phyloP scores from a whole-genome alignment of 2,329 filamentous ascomycete species.

The Pseudophaeomoniella oleicola region DNA sequence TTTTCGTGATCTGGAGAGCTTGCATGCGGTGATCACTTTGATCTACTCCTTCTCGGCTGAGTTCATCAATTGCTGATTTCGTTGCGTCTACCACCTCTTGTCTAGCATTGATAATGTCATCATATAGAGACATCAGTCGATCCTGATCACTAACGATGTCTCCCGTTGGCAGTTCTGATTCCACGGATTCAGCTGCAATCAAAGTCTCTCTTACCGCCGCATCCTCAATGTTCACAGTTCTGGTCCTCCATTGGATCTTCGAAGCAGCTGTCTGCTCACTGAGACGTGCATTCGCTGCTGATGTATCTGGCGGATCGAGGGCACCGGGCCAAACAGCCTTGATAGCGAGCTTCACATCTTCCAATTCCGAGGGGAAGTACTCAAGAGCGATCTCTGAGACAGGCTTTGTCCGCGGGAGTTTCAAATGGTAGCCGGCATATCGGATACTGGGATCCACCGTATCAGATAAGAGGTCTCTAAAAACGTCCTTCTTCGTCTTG shows the following conservation, averaged over 20 bases:
- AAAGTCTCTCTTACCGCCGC: constrained; percentile 79
- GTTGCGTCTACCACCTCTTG: constrained; percentile 92
- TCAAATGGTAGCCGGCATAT: constrained; percentile 85
- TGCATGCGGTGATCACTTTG: constrained; percentile 82
- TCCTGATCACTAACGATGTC: constrained; percentile 40
- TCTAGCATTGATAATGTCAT: constrained; percentile 75
- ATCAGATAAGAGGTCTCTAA: constrained; percentile 71
- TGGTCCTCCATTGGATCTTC: constrained; percentile 71
- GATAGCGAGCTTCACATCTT: constrained; percentile 49
- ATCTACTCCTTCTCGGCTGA: constrained; percentile 67
- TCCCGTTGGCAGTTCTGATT: constrained; percentile 29
- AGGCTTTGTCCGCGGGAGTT: constrained; percentile 71
- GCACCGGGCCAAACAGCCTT: constrained; percentile 55
- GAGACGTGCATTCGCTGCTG: constrained; percentile 23
- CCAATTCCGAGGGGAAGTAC: constrained; percentile 56
- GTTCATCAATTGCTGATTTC: constrained; percentile 82
- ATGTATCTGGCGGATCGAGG: constrained; percentile 25
- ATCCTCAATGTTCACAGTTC: constrained; percentile 80
- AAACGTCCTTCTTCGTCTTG: constrained; percentile 56
- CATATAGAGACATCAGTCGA: constrained; percentile 65
- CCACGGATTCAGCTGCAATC: constrained; percentile 47
- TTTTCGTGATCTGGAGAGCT: constrained; percentile 78
- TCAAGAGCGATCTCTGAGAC: constrained; percentile 65
- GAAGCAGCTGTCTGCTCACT: constrained; percentile 47
- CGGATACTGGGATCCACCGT: constrained; percentile 88